A percentile compares a stretch with the other conserved stretches of the same genome.
phyloP scores from a whole-genome alignment of 2,329 filamentous ascomycete genomes.

The Fusarium begoniae region DNA sequence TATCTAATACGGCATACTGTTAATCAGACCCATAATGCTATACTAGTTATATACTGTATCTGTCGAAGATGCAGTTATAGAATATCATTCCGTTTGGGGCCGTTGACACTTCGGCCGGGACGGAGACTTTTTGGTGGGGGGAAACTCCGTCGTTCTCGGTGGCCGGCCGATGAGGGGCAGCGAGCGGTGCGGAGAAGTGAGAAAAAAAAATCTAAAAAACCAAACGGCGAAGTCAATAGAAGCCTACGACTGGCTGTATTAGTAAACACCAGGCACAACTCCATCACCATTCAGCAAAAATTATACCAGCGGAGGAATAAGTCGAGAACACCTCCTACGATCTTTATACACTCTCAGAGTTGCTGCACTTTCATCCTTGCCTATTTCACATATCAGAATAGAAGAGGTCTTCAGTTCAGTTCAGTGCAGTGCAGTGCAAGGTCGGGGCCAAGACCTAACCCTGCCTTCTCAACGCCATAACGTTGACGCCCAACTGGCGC shows the following conservation, averaged over 20 bases:
- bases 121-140: constrained; percentile 9
- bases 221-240: constrained; percentile 17
- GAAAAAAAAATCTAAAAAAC: constrained; percentile 2
- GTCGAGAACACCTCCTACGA: background rate
- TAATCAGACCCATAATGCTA: background rate
- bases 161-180: constrained; percentile 25
- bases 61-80: background rate
- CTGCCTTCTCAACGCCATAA: constrained; percentile 19
- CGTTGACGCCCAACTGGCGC: constrained; percentile 22
- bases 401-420: constrained; percentile 5
- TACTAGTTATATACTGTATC: background rate
- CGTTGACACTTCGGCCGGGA: constrained; percentile 4
- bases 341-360: background rate
- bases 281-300: constrained; percentile 26
- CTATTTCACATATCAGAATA: background rate
- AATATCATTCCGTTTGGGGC: background rate
- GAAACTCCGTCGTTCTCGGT: constrained; percentile 23
- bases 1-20: background rate
- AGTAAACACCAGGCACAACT: constrained; percentile 35
- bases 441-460: constrained; percentile 35
- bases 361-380: background rate
- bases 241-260: constrained; percentile 21
- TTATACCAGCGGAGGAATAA: background rate
- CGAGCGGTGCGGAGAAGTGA: constrained; percentile 30
- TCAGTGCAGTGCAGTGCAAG: background rate